Percentiles rank a stretch among this genome's conserved stretches.
Conservation (phyloP, 768 basidiomycete genomes). For the Gloeostereum incarnatum region DNA sequence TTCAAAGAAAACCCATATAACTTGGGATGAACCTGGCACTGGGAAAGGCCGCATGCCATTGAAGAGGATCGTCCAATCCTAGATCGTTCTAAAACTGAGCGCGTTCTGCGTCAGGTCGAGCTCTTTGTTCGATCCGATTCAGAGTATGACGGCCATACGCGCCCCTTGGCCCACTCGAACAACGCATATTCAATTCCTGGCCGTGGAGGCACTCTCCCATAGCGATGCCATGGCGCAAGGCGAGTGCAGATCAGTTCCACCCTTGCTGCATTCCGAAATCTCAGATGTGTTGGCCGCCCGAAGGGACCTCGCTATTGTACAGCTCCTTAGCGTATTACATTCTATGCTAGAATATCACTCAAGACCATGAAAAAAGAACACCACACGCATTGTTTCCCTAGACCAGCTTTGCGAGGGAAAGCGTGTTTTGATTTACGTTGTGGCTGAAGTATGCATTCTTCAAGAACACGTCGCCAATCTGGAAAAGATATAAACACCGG, state of each 20-base stretch:
- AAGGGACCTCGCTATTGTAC: constrained; percentile 1
- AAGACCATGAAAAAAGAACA: neutral
- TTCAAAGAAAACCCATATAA: too few relatives aligned
- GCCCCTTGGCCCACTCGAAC: too few relatives aligned
- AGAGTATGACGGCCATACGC: too few relatives aligned
- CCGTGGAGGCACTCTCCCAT: too few relatives aligned
- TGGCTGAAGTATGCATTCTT: constrained; percentile 29
- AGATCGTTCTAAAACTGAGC: too few relatives aligned
- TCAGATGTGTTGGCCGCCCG: neutral
- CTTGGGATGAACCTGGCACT: too few relatives aligned
- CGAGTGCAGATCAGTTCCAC: neutral
- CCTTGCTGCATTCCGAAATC: neutral
- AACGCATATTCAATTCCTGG: too few relatives aligned
- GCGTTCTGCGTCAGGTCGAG: too few relatives aligned
- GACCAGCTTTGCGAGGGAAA: constrained; percentile 30
- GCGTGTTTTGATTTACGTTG: constrained; percentile 18
- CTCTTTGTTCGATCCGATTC: too few relatives aligned
- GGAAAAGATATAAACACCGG: constrained; percentile 2
- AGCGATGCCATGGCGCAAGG: neutral
- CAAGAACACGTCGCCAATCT: constrained; percentile 29
- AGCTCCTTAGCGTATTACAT: constrained; percentile 1
- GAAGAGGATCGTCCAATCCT: too few relatives aligned
- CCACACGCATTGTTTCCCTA: too few relatives aligned
- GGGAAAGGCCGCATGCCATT: too few relatives aligned
- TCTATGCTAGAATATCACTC: constrained; percentile 2